These are phyloP conservation scores for Penicillium thymicola DNA, from an alignment of 2,329 filamentous ascomycete genomes.

Conservation along the genomic window DNA sequence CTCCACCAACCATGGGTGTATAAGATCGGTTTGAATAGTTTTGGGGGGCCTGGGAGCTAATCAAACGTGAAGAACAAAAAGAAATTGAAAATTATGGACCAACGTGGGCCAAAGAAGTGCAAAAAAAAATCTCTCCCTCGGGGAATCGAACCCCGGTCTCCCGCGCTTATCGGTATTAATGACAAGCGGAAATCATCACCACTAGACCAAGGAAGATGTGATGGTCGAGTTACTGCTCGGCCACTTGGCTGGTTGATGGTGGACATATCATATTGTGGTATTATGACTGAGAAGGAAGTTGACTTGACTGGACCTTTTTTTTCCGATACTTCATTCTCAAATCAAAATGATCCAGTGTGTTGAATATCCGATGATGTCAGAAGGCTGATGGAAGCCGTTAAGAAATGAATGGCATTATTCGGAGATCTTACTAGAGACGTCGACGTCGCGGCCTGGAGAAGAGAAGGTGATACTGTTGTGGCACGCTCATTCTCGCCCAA, in stretches of 20 bases:
- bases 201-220: conserved; percentile 29
- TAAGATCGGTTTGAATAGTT: background rate
- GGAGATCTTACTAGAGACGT: background rate
- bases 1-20: background rate
- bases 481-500: background rate
- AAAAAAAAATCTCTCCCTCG: conserved; percentile 28
- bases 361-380: background rate
- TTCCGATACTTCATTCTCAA: background rate
- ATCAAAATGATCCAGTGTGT: background rate
- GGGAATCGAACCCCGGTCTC: conserved; percentile 38
- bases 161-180: conserved; percentile 29
- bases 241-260: conserved; percentile 24
- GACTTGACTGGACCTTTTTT: background rate
- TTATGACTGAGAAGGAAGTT: accelerated
- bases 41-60: accelerated
- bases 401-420: too few species aligned
- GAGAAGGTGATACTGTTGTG: background rate
- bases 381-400: background rate
- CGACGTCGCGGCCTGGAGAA: background rate
- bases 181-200: conserved; percentile 33
- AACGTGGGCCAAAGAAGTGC: background rate
- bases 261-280: background rate
- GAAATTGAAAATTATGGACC: background rate
- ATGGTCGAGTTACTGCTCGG: conserved; percentile 22
- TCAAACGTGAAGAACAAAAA: background rate